Conservation (phyloP, 495 filamentous ascomycete genomes). For the Chaetomium cochliodes region DNA sequence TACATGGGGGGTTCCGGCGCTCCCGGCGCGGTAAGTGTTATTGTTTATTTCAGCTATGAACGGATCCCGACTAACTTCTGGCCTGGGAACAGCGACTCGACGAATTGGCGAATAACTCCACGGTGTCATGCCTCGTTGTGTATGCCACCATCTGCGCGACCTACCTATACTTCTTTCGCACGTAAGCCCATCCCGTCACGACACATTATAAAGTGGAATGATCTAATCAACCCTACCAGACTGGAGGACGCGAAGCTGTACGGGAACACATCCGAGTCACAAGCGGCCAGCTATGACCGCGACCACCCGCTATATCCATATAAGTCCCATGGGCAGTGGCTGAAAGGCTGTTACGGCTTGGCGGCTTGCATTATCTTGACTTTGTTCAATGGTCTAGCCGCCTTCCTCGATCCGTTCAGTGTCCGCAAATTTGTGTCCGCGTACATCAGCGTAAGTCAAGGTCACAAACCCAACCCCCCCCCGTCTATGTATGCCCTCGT, state of each 20-base stretch:
- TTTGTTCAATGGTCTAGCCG: constrained; percentile 47
- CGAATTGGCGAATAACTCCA: constrained; percentile 48
- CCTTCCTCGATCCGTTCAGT: constrained; percentile 44
- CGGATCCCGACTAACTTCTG: too few species aligned
- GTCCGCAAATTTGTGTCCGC: constrained; percentile 44
- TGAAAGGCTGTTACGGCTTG: constrained; percentile 48
- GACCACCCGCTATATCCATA: constrained; percentile 48
- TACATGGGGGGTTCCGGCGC: constrained; percentile 47
- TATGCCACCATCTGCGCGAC: constrained; percentile 48
- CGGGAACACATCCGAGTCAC: constrained; percentile 37
- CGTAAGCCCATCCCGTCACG: constrained; percentile 27
- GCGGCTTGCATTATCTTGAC: constrained; percentile 43
- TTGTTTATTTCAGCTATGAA: too few species aligned
- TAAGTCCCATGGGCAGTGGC: constrained; percentile 49
- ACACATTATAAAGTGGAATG: too few species aligned
- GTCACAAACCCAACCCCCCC: background rate
- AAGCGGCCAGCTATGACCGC: constrained; percentile 44
- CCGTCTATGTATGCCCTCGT: too few species aligned
- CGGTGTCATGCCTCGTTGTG: constrained; percentile 46
- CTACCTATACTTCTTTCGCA: constrained; percentile 45
- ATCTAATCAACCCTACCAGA: constrained; percentile 14
- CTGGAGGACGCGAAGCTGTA: constrained; percentile 37
- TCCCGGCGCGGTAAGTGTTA: constrained; percentile 37
- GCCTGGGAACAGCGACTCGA: constrained; percentile 28
- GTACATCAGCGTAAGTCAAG: constrained; percentile 47